These are phyloP conservation scores for Domatiomyces globalis DNA, from an alignment of 2,329 filamentous ascomycete genomes.

Conservation along the genomic window DNA sequence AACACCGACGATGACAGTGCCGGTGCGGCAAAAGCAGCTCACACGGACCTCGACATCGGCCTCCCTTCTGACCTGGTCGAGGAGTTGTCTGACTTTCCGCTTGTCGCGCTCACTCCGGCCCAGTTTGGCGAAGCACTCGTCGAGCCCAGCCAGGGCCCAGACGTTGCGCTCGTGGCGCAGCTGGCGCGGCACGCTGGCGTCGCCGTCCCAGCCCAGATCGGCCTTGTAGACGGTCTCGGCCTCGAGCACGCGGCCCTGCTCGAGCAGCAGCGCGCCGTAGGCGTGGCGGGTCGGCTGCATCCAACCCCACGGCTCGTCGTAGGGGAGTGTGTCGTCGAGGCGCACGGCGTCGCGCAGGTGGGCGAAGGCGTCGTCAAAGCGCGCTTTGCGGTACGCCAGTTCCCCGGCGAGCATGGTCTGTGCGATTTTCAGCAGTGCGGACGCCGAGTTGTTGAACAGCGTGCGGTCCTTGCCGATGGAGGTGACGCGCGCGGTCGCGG, in stretches of 20 bases:
- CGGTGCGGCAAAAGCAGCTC: not conserved
- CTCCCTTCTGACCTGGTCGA: not conserved
- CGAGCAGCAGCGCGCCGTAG: constrained; percentile 53
- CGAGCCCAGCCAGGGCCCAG: constrained; percentile 59
- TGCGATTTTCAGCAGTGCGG: constrained; percentile 49
- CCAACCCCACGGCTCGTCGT: constrained; percentile 67
- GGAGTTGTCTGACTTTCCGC: not conserved
- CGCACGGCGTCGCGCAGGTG: constrained; percentile 44
- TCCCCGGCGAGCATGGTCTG: constrained; percentile 58
- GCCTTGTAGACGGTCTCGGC: constrained; percentile 45
- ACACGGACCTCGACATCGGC: not conserved
- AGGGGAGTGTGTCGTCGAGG: constrained; percentile 50
- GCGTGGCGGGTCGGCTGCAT: constrained; percentile 63
- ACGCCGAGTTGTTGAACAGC: constrained; percentile 54
- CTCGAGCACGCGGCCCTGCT: constrained; percentile 46
- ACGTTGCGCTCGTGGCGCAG: constrained; percentile 58
- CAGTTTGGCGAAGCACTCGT: constrained; percentile 51
- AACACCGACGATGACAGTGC: not conserved
- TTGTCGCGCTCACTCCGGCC: constrained; percentile 20
- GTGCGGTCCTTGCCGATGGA: constrained; percentile 46
- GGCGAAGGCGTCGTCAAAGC: constrained; percentile 45
- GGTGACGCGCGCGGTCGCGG: constrained; percentile 28
- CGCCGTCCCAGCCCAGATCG: constrained; percentile 43
- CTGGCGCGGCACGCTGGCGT: constrained; percentile 45
- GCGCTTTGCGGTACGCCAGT: constrained; percentile 51